A percentile compares a stretch with the other conserved stretches of the same genome.
Evolutionary conservation across 805 yeast species (phyloP).

Genomic region (Saccharomyces paradoxus): DNA sequence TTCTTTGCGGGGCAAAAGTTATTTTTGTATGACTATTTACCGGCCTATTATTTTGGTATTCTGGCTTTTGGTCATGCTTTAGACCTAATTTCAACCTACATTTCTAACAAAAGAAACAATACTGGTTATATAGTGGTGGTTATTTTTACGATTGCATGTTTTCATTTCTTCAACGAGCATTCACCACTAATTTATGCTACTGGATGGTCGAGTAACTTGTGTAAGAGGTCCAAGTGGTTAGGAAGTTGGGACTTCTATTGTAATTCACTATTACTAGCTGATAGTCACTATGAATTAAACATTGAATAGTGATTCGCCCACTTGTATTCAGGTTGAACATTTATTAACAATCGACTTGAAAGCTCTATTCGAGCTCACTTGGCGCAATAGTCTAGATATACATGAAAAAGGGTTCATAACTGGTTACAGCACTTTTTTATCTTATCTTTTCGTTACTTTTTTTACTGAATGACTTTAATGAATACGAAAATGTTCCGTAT

Average conservation of each 20-base stretch:
- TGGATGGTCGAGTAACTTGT: conserved; percentile 67
- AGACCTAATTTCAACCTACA: conserved; percentile 41
- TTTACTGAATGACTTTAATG: neutral
- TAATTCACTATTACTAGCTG: conserved; percentile 36
- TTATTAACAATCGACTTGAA: neutral
- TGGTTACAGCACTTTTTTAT: neutral
- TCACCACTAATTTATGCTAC: conserved; percentile 71
- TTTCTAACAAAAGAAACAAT: conserved; percentile 35
- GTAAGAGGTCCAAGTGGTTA: conserved; percentile 52
- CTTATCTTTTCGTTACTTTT: neutral
- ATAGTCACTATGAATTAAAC: neutral
- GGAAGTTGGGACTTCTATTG: conserved; percentile 88
- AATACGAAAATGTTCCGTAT: neutral
- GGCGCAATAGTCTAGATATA: neutral
- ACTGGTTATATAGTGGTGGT: conserved; percentile 40
- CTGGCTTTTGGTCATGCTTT: conserved; percentile 62
- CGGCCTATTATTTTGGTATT: conserved; percentile 82
- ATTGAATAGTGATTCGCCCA: neutral
- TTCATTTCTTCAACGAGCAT: conserved; percentile 50
- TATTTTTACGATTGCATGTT: conserved; percentile 41
- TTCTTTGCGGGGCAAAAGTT: conserved; percentile 84
- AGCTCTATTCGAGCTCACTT: neutral
- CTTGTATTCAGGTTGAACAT: neutral
- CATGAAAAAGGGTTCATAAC: neutral
- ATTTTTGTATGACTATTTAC: conserved; percentile 87